A percentile compares a stretch with the other conserved stretches of the same genome.
These are phyloP conservation scores for Diaporthe australafricana DNA, from an alignment of 2,329 filamentous ascomycete species.

Conservation along the genomic window DNA sequence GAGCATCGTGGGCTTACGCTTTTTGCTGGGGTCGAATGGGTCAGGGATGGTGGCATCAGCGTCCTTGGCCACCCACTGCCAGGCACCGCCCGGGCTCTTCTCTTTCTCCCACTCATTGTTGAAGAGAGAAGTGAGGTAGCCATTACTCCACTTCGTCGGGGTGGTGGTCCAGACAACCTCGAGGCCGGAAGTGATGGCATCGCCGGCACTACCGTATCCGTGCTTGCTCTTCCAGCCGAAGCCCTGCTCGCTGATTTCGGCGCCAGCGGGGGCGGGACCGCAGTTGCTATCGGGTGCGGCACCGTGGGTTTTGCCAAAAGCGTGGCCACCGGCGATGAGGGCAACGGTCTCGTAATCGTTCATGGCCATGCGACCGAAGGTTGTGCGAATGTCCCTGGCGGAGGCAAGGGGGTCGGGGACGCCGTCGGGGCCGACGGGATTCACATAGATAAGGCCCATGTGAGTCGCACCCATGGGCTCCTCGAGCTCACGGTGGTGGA, in stretches of 20 bases:
- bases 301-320: conserved; percentile 85
- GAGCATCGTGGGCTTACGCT: conserved; percentile 81
- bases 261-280: conserved; percentile 75
- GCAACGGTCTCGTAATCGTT: conserved; percentile 85
- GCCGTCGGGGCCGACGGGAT: conserved; percentile 82
- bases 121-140: conserved; percentile 81
- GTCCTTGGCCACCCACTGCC: conserved; percentile 82
- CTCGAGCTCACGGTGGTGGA: conserved; percentile 74
- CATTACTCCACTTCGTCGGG: conserved; percentile 80
- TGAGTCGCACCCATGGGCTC: conserved; percentile 74
- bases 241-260: conserved; percentile 73
- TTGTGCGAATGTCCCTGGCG: conserved; percentile 78
- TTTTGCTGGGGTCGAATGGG: conserved; percentile 76
- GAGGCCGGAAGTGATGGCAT: conserved; percentile 81
- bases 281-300: conserved; percentile 73
- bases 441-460: conserved; percentile 86
- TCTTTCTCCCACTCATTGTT: conserved; percentile 82
- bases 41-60: conserved; percentile 76
- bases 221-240: conserved; percentile 78
- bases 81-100: conserved; percentile 80
- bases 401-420: conserved; percentile 77
- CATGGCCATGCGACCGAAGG: conserved; percentile 86
- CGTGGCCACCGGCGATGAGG: conserved; percentile 81
- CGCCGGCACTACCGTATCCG: conserved; percentile 74
- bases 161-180: conserved; percentile 85